Evolutionary conservation across 1,139 yeast genomes (phyloP).

Genomic region (Magnusiomyces clavatus): DNA sequence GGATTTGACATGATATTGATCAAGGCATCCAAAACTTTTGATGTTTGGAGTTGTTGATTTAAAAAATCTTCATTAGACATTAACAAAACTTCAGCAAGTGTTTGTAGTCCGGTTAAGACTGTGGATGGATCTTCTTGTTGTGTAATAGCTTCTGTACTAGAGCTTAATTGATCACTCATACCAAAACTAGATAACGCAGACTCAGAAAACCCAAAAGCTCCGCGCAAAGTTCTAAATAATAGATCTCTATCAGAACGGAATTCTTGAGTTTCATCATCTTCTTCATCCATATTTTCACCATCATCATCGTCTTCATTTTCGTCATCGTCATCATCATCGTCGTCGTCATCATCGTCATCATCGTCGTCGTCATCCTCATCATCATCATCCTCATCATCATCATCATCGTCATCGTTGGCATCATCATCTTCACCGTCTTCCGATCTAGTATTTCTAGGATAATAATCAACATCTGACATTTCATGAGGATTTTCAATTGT

Average conservation of each 20-base stretch:
- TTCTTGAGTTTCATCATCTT: conserved; percentile 23
- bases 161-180: conserved; percentile 22
- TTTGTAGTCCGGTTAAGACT: conserved; percentile 36
- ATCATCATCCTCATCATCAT: conserved; percentile 18
- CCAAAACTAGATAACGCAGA: conserved; percentile 15
- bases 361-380: conserved; percentile 15
- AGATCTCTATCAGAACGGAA: conserved; percentile 23
- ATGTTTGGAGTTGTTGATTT: conserved; percentile 46
- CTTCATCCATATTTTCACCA: conserved; percentile 17
- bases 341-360: conserved; percentile 21
- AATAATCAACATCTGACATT: too few relatives aligned
- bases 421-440: conserved; percentile 18
- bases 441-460: neutral
- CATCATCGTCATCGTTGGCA: conserved; percentile 25
- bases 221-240: conserved; percentile 9
- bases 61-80: conserved; percentile 33
- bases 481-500: too few relatives aligned
- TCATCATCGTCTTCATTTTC: conserved; percentile 16
- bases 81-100: conserved; percentile 32
- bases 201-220: conserved; percentile 13
- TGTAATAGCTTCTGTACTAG: conserved; percentile 24
- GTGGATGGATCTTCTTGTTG: conserved; percentile 39
- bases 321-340: conserved; percentile 24
- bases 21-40: conserved; percentile 47
- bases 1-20: conserved; percentile 56